A percentile compares a stretch with the other conserved stretches of the same genome.
Evolutionary conservation across 495 filamentous ascomycete species (phyloP).

Genomic region (Geopyxis carbonaria): DNA sequence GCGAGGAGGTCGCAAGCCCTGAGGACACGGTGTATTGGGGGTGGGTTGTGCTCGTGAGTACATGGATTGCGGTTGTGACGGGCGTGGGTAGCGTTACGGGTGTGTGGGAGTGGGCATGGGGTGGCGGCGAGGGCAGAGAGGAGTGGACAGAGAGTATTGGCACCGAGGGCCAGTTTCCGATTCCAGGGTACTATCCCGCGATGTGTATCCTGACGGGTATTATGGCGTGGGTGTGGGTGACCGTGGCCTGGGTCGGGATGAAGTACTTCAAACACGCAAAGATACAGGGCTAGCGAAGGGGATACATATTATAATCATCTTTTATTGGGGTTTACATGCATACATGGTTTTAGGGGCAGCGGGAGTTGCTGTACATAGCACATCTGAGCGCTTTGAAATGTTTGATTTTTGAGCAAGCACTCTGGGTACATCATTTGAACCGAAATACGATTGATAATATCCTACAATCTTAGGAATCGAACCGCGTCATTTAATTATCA

Average conservation of each 20-base stretch:
- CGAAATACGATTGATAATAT: too few species aligned
- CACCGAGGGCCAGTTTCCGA: constrained; percentile 75
- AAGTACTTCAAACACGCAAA: constrained; percentile 98
- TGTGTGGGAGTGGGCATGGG: constrained; percentile 99
- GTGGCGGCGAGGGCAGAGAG: constrained; percentile 35
- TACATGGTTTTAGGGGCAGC: too few species aligned
- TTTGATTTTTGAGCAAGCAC: too few species aligned
- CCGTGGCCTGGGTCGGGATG: constrained; percentile 95
- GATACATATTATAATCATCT: too few species aligned
- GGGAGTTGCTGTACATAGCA: too few species aligned
- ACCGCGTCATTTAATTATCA: too few species aligned
- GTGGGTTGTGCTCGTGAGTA: constrained; percentile 73
- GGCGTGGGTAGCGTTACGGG: constrained; percentile 90
- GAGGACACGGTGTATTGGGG: constrained; percentile 88
- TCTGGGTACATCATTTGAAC: too few species aligned
- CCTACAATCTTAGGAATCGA: too few species aligned
- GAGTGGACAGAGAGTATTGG: constrained; percentile 28
- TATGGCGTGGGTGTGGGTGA: constrained; percentile 98
- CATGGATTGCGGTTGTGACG: constrained; percentile 86
- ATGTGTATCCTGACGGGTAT: constrained; percentile 80
- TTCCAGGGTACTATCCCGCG: constrained; percentile 92
- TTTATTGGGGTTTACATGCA: too few species aligned
- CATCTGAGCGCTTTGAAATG: too few species aligned
- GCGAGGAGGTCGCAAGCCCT: not conserved
- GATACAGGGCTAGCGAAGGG: constrained; percentile 39